phyloP scores from a whole-genome alignment of 2,329 filamentous ascomycete genomes.

The Trichoderma oligosporum region DNA sequence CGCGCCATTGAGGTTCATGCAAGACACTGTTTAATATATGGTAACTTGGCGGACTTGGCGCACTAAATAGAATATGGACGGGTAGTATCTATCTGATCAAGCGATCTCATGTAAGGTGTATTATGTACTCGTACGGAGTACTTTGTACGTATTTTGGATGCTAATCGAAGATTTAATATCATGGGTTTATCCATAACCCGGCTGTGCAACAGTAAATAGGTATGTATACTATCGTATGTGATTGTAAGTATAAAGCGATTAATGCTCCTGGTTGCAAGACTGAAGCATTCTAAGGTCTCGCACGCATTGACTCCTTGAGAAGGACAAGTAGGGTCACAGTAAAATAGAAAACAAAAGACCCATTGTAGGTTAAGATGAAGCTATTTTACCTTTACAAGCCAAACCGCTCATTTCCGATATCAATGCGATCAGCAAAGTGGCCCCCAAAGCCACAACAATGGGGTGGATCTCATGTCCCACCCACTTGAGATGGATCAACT shows the following conservation, averaged over 20 bases:
- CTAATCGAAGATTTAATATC: constrained; percentile 7
- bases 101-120: constrained; percentile 1
- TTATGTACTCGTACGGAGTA: too few species aligned
- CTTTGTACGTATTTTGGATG: too few species aligned
- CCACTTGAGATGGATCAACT: background rate
- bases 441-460: background rate
- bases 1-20: constrained; percentile 1
- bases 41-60: background rate
- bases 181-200: background rate
- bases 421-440: constrained; percentile 7
- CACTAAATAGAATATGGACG: constrained; percentile 1
- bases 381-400: constrained; percentile 7
- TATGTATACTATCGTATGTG: background rate
- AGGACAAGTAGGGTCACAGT: too few species aligned
- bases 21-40: background rate
- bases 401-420: constrained; percentile 15
- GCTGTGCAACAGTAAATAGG: background rate
- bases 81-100: background rate
- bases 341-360: too few species aligned
- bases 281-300: too few species aligned
- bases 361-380: constrained; percentile 4
- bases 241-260: background rate
- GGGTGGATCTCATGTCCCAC: constrained; percentile 12
- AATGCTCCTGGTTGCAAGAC: background rate
- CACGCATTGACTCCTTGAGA: too few species aligned